Conservation (phyloP, 495 filamentous ascomycete species). For the Neurospora sp. region DNA sequence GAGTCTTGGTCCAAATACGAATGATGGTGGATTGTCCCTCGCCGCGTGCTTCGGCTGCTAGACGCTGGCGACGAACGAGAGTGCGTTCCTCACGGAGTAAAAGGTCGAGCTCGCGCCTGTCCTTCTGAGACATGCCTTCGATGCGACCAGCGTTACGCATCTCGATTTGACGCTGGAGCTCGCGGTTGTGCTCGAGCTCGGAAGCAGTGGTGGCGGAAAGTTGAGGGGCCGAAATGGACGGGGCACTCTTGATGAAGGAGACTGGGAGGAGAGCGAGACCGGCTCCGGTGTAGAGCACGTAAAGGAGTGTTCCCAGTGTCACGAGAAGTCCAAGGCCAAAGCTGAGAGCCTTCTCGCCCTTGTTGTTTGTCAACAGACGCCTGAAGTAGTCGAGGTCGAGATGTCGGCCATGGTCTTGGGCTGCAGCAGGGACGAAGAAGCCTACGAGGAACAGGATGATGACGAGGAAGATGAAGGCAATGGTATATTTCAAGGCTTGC, state of each 20-base stretch:
- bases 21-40: conserved; percentile 61
- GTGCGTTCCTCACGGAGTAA: conserved; percentile 86
- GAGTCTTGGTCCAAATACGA: conserved; percentile 63
- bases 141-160: conserved; percentile 69
- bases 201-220: conserved; percentile 64
- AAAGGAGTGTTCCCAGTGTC: conserved; percentile 73
- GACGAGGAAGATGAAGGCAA: conserved; percentile 69
- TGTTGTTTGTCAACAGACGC: conserved; percentile 69
- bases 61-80: conserved; percentile 75
- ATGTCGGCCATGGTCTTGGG: conserved; percentile 47
- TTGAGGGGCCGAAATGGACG: conserved; percentile 66
- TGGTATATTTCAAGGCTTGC: conserved; percentile 82
- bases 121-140: conserved; percentile 67
- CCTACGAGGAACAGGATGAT: conserved; percentile 82
- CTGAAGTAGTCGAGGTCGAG: conserved; percentile 86
- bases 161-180: conserved; percentile 85
- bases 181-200: conserved; percentile 75
- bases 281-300: conserved; percentile 77
- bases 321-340: conserved; percentile 82
- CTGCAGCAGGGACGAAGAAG: conserved; percentile 79
- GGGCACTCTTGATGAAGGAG: conserved; percentile 80
- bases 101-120: conserved; percentile 78
- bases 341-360: conserved; percentile 83
- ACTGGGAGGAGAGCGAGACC: conserved; percentile 86
- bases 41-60: conserved; percentile 71